Percentiles rank a stretch among this genome's conserved stretches.
Evolutionary conservation across 1,284 basidiomycete species (phyloP).

Genomic region (Moniliophthora roreri): DNA sequence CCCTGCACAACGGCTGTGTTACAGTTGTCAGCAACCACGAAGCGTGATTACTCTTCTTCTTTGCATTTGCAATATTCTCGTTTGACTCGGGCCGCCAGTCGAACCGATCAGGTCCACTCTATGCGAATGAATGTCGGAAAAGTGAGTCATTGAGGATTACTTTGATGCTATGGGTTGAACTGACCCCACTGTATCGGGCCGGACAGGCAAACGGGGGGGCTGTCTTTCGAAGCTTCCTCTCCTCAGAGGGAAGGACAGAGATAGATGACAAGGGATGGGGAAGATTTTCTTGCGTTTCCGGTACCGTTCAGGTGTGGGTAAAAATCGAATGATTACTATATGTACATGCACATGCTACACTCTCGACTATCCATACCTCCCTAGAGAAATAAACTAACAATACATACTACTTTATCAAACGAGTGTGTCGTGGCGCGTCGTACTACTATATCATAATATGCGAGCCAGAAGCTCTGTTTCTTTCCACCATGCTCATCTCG

Average conservation of each 20-base stretch:
- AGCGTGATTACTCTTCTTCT: constrained; percentile 25
- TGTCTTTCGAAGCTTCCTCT: constrained; percentile 39
- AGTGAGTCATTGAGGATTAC: constrained; percentile 35
- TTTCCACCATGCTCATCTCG: too few species aligned
- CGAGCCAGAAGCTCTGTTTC: too few species aligned
- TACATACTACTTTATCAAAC: too few species aligned
- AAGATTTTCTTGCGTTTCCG: constrained; percentile 52
- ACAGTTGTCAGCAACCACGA: constrained; percentile 69
- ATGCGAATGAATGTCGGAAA: constrained; percentile 65
- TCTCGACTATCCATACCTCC: too few species aligned
- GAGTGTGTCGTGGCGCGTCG: too few species aligned
- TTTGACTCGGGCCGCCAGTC: constrained; percentile 2
- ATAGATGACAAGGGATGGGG: constrained; percentile 58
- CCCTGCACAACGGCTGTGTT: constrained; percentile 52
- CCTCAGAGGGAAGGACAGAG: constrained; percentile 37
- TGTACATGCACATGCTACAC: too few species aligned
- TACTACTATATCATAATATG: too few species aligned
- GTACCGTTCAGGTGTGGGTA: constrained; percentile 61
- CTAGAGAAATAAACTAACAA: too few species aligned
- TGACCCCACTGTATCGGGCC: neutral
- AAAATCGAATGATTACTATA: constrained; percentile 6
- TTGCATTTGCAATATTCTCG: neutral
- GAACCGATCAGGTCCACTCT: constrained; percentile 35
- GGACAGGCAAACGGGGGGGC: constrained; percentile 4
- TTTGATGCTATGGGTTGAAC: constrained; percentile 3